Base-by-base conservation (phyloP, 805 yeast genomes). In the Cyberlindnera mrakii region DNA sequence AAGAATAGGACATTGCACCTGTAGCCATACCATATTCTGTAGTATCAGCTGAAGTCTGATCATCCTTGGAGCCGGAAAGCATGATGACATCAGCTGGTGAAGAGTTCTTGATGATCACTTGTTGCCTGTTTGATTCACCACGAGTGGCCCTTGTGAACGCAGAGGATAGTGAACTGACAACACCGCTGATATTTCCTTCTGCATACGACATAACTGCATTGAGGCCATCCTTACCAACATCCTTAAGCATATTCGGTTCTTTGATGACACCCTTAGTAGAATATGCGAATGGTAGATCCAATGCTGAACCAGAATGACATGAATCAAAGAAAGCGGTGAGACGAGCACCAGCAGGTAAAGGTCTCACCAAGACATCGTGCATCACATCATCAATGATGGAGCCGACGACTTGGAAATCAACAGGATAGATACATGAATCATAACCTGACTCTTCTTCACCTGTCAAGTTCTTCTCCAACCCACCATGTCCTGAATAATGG, bases 401-500 rank as follows among this genome's bases (percentile, higher is more conserved):
- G 1, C 90, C 90, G 1, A 74, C 67, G 17, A 55, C 62, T 59
- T 82, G 72, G 56, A 76, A 83, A 55, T 80, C 85, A 33, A 80
- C 67, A 0, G 85, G 85, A 51, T 78, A 78, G 40, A 80, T 75
- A 18, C 74, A 73, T 50, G 78, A 82, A 55, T 80, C 85, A 49
- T 63, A 72, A 2, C 83, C 84, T 48, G 76, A 80, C 36, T 71
- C 80, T 51, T 80, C 85, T 49, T 78, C 84, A 32, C 84, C 84
- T 47, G 75, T 70, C 29, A 60, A 52, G 59, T 83, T 88, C 39
- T 65, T 65, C 23, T 77, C 76, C 52, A 76, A 76, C 8, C 87
- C 85, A 29, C 90, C 90, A 53, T 83, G 90, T 19, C 90, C 87
- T 1, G 86, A 79, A 57, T 77, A 82, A 57, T 83, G 90, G 70